These are phyloP conservation scores for Daldinia sp. DNA, from an alignment of 2,329 filamentous ascomycete genomes.

Conservation along the genomic window DNA sequence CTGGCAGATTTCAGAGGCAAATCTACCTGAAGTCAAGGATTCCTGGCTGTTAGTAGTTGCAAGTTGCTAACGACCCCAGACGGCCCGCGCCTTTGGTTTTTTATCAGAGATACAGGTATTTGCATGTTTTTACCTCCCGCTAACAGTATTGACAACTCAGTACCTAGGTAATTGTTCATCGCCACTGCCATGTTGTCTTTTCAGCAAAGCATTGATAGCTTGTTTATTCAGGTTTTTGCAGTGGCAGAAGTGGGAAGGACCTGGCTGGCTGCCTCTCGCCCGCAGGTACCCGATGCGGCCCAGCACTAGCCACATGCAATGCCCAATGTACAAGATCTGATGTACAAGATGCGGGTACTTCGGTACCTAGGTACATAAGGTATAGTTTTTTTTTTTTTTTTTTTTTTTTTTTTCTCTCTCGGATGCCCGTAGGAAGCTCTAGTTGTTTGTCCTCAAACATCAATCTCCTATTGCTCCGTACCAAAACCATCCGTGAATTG, in stretches of 20 bases:
- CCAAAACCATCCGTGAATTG: constrained; percentile 14
- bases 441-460: constrained; percentile 17
- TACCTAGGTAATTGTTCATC: constrained; percentile 22
- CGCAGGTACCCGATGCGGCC: constrained; percentile 38
- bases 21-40: constrained; percentile 34
- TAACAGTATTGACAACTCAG: not conserved
- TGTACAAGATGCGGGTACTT: not conserved
- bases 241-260: constrained; percentile 10
- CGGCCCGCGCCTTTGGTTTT: constrained; percentile 41
- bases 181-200: constrained; percentile 43
- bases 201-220: constrained; percentile 26
- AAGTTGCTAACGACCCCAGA: constrained; percentile 30
- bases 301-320: constrained; percentile 39
- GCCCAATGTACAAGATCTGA: not conserved
- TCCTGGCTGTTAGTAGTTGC: constrained; percentile 32
- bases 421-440: not conserved
- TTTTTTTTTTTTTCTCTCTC: not conserved
- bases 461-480: constrained; percentile 14
- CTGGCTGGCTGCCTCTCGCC: constrained; percentile 39
- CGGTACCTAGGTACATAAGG: not conserved
- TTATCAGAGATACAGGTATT: constrained; percentile 14
- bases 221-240: constrained; percentile 4
- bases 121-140: not conserved
- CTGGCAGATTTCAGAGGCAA: constrained; percentile 20
- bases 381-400: not conserved